Base-by-base conservation (phyloP, 768 basidiomycete species). In the Phlegmacium glaucopus region DNA sequence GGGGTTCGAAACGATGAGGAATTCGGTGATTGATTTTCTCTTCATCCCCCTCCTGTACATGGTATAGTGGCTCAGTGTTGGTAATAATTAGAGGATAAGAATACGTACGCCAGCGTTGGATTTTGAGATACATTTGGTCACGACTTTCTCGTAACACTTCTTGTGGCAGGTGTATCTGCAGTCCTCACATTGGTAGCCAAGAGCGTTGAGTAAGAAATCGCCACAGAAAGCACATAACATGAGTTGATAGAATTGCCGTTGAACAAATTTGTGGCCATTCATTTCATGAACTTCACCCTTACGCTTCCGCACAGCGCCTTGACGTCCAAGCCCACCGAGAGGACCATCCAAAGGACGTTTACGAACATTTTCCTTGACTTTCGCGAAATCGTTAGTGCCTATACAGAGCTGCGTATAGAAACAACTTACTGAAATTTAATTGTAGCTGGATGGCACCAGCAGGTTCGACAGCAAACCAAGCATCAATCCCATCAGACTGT, bases 11-110 rank as follows among this genome's bases (percentile, higher is more conserved):
- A 16, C 96, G 87, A 68, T 99, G 96, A 44, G 96, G 96, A 58
- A 99, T 98, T 44, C 96, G 89, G 69, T 99, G 96, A 60, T 99
- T 98, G 66, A 98, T 94, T 71, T 96, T 95, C 68, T 98, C 95
- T 67, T 89, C 95, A 67, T 99, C 96, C 42, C 84, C 90, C 56
- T 97, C 90, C 93, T 95, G 53, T 17, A 29, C 46, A 48, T 39
- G 43, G 39, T 29, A 22, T 53, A 22, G 38, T 5, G 22, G 36
- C 43, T 41, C 27, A 27, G 28, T 59, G 15, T 34, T 34, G 32
- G 10, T 34, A n/a, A 10, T 11, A 34, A 34, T 10, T n/a, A 34
- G 32, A 6, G n/a, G 10, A 34, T 34, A n/a, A 34, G 18, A 15
- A 34, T 27, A 78, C 86, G 61, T 68, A 95, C 95, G 56, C 92